Conservation (phyloP, 2,329 filamentous ascomycete genomes). For the Claviceps digitariae region DNA sequence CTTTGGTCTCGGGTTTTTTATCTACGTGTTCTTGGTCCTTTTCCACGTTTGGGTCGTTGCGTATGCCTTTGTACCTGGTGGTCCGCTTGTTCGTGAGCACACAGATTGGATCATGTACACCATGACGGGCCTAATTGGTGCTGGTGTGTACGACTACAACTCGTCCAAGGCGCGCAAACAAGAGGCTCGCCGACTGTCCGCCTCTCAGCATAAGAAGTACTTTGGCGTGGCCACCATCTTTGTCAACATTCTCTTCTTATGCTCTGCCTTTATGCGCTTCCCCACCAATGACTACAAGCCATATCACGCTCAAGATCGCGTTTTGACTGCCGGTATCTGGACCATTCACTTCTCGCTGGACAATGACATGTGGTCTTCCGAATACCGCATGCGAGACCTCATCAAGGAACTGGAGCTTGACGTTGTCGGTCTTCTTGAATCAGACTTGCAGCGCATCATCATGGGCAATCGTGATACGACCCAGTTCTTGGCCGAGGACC, state of each 20-base stretch:
- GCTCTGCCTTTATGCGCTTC: slow-evolving; percentile 78
- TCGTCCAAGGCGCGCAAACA: slow-evolving; percentile 31
- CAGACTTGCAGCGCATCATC: slow-evolving; percentile 91
- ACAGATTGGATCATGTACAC: slow-evolving; percentile 91
- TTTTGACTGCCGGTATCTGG: slow-evolving; percentile 94
- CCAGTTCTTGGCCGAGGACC: slow-evolving; percentile 85
- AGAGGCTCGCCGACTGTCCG: slow-evolving; percentile 14
- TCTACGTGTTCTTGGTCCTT: slow-evolving; percentile 91
- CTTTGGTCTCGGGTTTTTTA: slow-evolving; percentile 77
- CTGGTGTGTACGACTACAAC: slow-evolving; percentile 65
- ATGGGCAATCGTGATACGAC: slow-evolving; percentile 98
- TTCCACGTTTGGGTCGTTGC: slow-evolving; percentile 98
- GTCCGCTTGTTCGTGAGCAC: slow-evolving; percentile 79
- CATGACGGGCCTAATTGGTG: slow-evolving; percentile 74
- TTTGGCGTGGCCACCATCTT: slow-evolving; percentile 47
- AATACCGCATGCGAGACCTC: slow-evolving; percentile 82
- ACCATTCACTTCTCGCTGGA: slow-evolving; percentile 96
- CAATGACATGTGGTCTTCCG: slow-evolving; percentile 98
- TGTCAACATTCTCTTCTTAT: slow-evolving; percentile 68
- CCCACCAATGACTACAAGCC: slow-evolving; percentile 84
- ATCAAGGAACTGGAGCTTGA: slow-evolving; percentile 95
- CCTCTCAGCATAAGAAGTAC: slow-evolving; percentile 36
- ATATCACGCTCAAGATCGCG: slow-evolving; percentile 75
- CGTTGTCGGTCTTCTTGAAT: slow-evolving; percentile 86
- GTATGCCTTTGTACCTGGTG: slow-evolving; percentile 94